Conservation (phyloP, 2,329 filamentous ascomycete genomes). For the Ophiocordyceps robertsii region DNA sequence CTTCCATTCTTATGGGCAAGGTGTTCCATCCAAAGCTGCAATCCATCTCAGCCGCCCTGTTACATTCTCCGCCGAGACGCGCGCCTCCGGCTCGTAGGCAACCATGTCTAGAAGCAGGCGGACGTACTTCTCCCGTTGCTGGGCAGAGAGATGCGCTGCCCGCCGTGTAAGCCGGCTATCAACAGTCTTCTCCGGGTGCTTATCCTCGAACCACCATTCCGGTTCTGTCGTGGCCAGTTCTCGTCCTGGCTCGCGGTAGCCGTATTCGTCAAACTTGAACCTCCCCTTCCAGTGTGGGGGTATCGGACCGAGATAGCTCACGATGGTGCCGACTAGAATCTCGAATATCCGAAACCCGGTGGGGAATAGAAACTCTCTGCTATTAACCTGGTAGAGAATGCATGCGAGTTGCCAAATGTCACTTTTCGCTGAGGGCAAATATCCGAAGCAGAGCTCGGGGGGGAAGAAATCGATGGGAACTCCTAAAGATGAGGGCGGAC, state of each 20-base stretch:
- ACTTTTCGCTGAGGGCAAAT: conserved; percentile 3
- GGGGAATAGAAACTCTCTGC: not conserved
- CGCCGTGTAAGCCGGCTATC: not conserved
- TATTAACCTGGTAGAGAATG: conserved; percentile 2
- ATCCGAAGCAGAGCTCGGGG: conserved; percentile 4
- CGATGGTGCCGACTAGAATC: conserved; percentile 1
- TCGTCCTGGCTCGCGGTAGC: conserved; percentile 1
- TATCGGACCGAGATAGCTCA: conserved; percentile 1
- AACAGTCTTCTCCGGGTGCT: not conserved
- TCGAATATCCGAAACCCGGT: conserved; percentile 3
- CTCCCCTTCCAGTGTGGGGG: conserved; percentile 2
- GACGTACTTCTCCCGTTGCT: not conserved
- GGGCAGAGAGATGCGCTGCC: conserved; percentile 1
- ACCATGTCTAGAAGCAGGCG: conserved; percentile 2
- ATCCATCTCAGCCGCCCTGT: not conserved
- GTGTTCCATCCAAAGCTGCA: too few species aligned
- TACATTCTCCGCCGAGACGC: conserved; percentile 1
- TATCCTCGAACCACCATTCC: conserved; percentile 3
- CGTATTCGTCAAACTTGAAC: conserved; percentile 2
- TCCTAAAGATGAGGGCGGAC: conserved; percentile 2
- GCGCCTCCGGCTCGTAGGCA: conserved; percentile 2
- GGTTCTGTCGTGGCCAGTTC: not conserved
- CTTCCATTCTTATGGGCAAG: too few species aligned
- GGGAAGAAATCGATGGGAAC: conserved; percentile 3
- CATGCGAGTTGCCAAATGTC: conserved; percentile 4